phyloP scores from a whole-genome alignment of 805 yeast species.

The Teunomyces kruisii region DNA sequence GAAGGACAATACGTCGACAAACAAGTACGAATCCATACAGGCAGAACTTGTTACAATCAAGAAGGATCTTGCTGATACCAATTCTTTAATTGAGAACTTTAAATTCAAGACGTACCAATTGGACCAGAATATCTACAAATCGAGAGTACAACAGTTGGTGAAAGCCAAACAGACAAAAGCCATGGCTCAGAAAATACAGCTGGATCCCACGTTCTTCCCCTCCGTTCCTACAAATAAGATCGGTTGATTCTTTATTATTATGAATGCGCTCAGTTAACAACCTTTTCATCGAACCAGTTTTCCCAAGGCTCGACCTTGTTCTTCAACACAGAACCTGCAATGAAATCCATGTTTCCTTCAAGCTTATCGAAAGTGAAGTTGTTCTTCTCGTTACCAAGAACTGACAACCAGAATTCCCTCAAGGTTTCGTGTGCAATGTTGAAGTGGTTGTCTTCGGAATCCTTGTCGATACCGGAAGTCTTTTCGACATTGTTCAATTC shows the following conservation, averaged over 20 bases:
- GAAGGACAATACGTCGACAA: conserved; percentile 22
- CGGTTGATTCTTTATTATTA: not conserved
- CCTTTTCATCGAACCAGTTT: conserved; percentile 76
- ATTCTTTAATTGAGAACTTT: conserved; percentile 21
- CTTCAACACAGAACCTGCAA: conserved; percentile 70
- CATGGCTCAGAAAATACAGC: conserved; percentile 11
- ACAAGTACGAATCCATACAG: conserved; percentile 17
- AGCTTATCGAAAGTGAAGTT: conserved; percentile 63
- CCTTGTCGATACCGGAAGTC: conserved; percentile 41
- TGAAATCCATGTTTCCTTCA: conserved; percentile 70
- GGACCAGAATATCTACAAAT: conserved; percentile 40
- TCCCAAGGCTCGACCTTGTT: conserved; percentile 59
- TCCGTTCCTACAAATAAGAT: conserved; percentile 12
- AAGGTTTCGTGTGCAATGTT: conserved; percentile 35
- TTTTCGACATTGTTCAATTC: conserved; percentile 37
- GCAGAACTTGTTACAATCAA: not conserved
- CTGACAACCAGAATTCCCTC: conserved; percentile 46
- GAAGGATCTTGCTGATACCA: not conserved
- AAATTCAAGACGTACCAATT: conserved; percentile 40
- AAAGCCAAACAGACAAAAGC: conserved; percentile 28
- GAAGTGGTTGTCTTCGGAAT: conserved; percentile 21
- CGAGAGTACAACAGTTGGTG: conserved; percentile 35
- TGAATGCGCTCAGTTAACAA: conserved; percentile 45
- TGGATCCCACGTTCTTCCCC: conserved; percentile 13
- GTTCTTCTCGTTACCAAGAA: conserved; percentile 33